Base-by-base conservation (phyloP, 225 moss, liverwort and hornwort species). In the Asterella californica region DNA sequence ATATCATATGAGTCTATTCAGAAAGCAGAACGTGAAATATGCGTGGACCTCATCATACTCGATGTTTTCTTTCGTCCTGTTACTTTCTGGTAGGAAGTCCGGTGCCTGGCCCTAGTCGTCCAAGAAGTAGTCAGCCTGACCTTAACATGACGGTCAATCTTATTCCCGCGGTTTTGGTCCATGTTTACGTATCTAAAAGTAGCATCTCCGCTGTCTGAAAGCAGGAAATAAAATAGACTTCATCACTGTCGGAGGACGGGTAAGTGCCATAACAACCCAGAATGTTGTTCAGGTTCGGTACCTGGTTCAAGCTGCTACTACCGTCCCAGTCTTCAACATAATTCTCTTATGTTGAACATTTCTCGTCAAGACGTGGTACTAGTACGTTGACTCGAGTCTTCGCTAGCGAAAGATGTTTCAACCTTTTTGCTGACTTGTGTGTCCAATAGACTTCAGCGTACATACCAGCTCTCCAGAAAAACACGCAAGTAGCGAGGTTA, bases 401-500 rank as follows among this genome's bases (percentile, higher is more conserved):
- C n/a, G n/a, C n/a, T n/a, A n/a, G n/a, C n/a, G n/a, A 42, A 54
- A 59, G 15, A 25, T 21, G 27, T 46, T 27, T 2, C 74, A 29
- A 18, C 8, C 50, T 52, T 50, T 22, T n/a, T 9, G 24, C 53
- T 9, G 14, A 12, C 54, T 61, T 65, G 42, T 45, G 8, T 38
- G 7, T 50, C 22, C 15, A 18, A 19, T 52, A 80, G 80, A 80
- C 80, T 61, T 80, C 80, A 18, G 80, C 80, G 9, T 72, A 66
- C 57, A 60, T 80, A 73, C 80, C 80, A 80, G 80, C 80, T 59
- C 69, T 80, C 32, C 80, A 80, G 60, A 80, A 73, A 37, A 2
- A 5, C 27, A 19, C 5, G 6, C 29, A 46, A 65, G 42, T 65
- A 19, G 11, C 34, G 67, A 36, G 2, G 47, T 11, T 53, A 36